Conservation (phyloP, 2,329 filamentous ascomycete species). For the Teratosphaeria zuluensis region DNA sequence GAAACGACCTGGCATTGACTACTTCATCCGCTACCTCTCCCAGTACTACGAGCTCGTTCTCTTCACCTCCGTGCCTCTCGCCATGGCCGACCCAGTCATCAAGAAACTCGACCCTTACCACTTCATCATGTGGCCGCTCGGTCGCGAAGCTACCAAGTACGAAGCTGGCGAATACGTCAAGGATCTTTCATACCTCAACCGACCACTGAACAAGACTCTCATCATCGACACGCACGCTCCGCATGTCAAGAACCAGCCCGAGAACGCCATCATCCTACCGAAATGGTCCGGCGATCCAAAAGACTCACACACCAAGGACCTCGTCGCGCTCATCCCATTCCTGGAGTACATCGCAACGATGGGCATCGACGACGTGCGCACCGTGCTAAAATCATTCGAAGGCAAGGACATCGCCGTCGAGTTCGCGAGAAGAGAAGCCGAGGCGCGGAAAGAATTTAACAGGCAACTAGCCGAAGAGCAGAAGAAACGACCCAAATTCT, state of each 20-base stretch:
- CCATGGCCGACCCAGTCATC: conserved; percentile 76
- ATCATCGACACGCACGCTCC: conserved; percentile 78
- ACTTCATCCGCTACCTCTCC: conserved; percentile 91
- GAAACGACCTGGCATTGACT: conserved; percentile 90
- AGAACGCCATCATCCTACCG: conserved; percentile 85
- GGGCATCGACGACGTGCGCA: conserved; percentile 76
- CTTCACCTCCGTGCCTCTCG: conserved; percentile 81
- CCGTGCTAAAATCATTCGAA: conserved; percentile 47
- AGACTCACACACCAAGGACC: conserved; percentile 57
- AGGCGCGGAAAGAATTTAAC: conserved; percentile 75
- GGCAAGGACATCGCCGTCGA: conserved; percentile 82
- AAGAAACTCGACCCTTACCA: conserved; percentile 91
- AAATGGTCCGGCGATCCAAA: conserved; percentile 79
- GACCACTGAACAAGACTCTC: conserved; percentile 89
- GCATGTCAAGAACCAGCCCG: conserved; percentile 83
- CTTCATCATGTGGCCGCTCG: conserved; percentile 90
- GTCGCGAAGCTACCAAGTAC: conserved; percentile 93
- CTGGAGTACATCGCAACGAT: conserved; percentile 95
- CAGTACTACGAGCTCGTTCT: conserved; percentile 98
- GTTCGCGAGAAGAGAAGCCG: conserved; percentile 79
- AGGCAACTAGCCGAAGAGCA: conserved; percentile 63
- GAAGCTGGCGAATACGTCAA: conserved; percentile 95
- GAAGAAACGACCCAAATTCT: conserved; percentile 50
- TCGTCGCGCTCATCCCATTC: conserved; percentile 87
- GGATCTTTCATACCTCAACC: conserved; percentile 97